Percentiles rank a stretch among this genome's conserved stretches.
phyloP scores from a whole-genome alignment of 2,329 filamentous ascomycete genomes.

The Juglanconis juglandina region DNA sequence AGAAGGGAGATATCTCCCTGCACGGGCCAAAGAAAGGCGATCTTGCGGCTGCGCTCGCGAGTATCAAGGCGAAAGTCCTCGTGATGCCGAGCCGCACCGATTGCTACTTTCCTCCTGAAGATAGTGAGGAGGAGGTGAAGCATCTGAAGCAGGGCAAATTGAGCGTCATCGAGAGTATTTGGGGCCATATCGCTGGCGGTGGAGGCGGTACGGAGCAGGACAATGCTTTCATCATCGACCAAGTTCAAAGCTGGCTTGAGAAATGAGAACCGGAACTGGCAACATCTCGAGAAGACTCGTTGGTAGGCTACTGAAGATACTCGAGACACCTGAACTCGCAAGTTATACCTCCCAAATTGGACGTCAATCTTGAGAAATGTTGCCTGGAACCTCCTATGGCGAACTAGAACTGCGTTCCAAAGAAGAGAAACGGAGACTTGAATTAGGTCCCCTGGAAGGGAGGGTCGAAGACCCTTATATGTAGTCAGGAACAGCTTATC shows the following conservation, averaged over 20 bases:
- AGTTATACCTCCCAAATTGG: background rate
- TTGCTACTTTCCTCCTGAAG: background rate
- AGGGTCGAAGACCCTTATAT: too few relatives aligned
- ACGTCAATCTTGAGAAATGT: background rate
- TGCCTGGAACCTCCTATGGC: background rate
- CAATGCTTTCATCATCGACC: background rate
- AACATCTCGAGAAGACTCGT: background rate
- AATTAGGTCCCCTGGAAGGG: too few relatives aligned
- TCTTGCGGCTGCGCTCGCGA: background rate
- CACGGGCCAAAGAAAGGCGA: background rate
- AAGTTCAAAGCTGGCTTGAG: background rate
- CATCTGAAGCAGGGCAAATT: background rate
- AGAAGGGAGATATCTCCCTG: conserved; percentile 1
- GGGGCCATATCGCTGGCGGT: conserved; percentile 4
- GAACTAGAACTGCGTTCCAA: too few relatives aligned
- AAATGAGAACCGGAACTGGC: background rate
- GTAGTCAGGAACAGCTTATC: background rate
- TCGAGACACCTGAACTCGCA: background rate
- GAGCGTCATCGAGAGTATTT: conserved; percentile 3
- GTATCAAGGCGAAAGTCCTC: conserved; percentile 5
- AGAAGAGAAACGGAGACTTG: too few relatives aligned
- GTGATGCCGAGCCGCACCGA: conserved; percentile 7
- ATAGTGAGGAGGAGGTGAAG: background rate
- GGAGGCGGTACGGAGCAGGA: background rate
- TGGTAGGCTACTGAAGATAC: too few relatives aligned